Base-by-base conservation (phyloP, 306 rosid species). In the Trichosanthes truncata region DNA sequence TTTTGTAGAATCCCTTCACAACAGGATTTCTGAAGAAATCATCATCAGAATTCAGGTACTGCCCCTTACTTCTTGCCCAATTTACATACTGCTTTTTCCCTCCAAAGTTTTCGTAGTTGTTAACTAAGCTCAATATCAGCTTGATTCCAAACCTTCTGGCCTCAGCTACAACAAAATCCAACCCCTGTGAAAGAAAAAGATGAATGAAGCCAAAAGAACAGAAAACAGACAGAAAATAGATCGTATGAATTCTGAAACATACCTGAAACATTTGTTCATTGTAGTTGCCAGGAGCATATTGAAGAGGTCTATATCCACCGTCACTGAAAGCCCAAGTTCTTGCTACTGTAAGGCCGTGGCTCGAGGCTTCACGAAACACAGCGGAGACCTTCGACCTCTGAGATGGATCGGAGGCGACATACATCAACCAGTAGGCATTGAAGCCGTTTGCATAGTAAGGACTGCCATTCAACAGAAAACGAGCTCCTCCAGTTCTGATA, bases 251-350 rank as follows among this genome's bases (percentile, higher is more conserved):
- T 21, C 80, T 77, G 67, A 78, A 18, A 65, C 56, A 65, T 56
- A 94, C 98, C 91, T 87, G 84, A 82, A 94, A 94, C 88, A 81
- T 87, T 81, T 92, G 92, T 67, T 94, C 96, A 79, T 94, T 90
- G 73, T 94, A 92, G 82, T 79, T 90, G 80, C 98, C 98, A 80
- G 98, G 97, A 52, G 97, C 84, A 80, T 83, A 87, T 78, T 94
- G 96, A 15, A 94, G 89, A 41, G 98, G 89, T 40, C 90, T 90
- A 77, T 94, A 91, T 45, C 93, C 98, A 9, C 97, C 97, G 82
- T 94, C 98, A 81, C 93, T 89, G 81, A 94, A 94, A 21, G 97
- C 98, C 97, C 98, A 94, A 86, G 97, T 92, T 88, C 98, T 92
- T 26, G 96, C 96, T 68, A 94, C 91, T 10, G 91, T 85, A 18